Base-by-base conservation (phyloP, 352 stramenopile genomes). In the Aphanomyces stellatus region DNA sequence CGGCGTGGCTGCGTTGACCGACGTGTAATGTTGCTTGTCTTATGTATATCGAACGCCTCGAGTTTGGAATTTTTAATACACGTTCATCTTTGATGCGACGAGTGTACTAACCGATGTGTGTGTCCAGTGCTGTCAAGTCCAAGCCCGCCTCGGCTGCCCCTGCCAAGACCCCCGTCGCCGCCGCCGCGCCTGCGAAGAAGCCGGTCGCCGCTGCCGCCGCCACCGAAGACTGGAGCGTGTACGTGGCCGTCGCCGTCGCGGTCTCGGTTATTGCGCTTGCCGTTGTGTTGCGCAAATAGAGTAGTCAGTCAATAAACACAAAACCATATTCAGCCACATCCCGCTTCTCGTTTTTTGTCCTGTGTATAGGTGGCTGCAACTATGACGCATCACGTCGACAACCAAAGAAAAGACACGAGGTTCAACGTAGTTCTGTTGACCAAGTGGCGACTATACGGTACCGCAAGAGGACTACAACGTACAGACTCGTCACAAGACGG, bases 1-100 rank as follows among this genome's bases (percentile, higher is more conserved):
- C 17, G 97, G 97, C 68, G 97, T 99, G 62, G 95, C 96, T 65
- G 97, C 97, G 41, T 81, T 99, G 42, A 82, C 87, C 64, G 88
- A 96, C 59, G 79, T 79, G 28, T 96, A 88, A 88, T 65, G 53
- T 67, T 60, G 49, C 34, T 34, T 53, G 35, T 56, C 11, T 41
- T n/a, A 25, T 31, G 22, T 51, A 30, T 43, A 3, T 4, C 22
- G 5, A 43, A 13, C 4, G 7, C 41, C 17, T 4, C 15, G 4
- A 63, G 30, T 13, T 35, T 30, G 49, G 30, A 34, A 57, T 34
- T 33, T 35, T 57, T 57, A 37, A 33, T 57, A 37, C 49, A 57
- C 33, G n/a, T 57, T 34, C 28, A 35, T 46, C n/a, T 46, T 46
- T 46, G 37, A 46, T 46, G 37, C 13, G 13, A 46, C n/a, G 13